A percentile compares a stretch with the other conserved stretches of the same genome.
phyloP scores from a whole-genome alignment of 2,329 filamentous ascomycete genomes.

The Colletotrichum sojae region DNA sequence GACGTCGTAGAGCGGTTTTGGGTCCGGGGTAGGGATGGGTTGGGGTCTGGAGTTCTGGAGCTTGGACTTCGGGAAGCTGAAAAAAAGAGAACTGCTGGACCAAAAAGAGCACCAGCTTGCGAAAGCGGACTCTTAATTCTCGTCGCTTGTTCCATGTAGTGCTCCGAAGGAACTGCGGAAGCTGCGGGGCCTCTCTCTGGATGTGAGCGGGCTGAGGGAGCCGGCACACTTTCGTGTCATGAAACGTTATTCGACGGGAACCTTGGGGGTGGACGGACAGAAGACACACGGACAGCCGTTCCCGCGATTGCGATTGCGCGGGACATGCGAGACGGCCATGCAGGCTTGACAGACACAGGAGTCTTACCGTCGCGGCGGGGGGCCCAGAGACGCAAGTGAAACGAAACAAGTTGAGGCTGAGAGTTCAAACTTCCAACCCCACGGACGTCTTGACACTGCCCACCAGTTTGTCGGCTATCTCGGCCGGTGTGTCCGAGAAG shows the following conservation, averaged over 20 bases:
- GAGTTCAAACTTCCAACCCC: neutral
- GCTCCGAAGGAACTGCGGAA: slow-evolving; percentile 1
- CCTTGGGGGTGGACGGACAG: neutral
- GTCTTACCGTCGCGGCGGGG: slow-evolving; percentile 26
- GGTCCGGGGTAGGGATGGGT: too few relatives aligned
- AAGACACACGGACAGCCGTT: slow-evolving; percentile 33
- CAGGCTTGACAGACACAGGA: slow-evolving; percentile 16
- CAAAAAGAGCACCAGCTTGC: slow-evolving; percentile 18
- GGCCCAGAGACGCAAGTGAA: slow-evolving; percentile 12
- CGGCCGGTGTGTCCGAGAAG: slow-evolving; percentile 17
- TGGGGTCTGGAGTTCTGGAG: too few relatives aligned
- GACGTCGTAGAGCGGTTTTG: neutral
- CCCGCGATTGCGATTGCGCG: slow-evolving; percentile 21
- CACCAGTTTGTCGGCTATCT: slow-evolving; percentile 4
- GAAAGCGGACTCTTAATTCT: neutral
- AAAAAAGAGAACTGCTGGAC: neutral
- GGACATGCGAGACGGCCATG: slow-evolving; percentile 12
- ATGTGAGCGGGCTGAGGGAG: neutral
- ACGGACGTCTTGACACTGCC: neutral
- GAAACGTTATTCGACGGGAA: slow-evolving; percentile 28
- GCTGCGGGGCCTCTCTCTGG: slow-evolving; percentile 1
- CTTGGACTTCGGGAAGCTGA: neutral
- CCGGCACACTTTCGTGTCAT: slow-evolving; percentile 3
- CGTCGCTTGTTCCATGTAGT: too few relatives aligned
- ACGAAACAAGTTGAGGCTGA: slow-evolving; percentile 24